Conservation (phyloP, 306 rosid species). For the Mucuna pruriens region DNA sequence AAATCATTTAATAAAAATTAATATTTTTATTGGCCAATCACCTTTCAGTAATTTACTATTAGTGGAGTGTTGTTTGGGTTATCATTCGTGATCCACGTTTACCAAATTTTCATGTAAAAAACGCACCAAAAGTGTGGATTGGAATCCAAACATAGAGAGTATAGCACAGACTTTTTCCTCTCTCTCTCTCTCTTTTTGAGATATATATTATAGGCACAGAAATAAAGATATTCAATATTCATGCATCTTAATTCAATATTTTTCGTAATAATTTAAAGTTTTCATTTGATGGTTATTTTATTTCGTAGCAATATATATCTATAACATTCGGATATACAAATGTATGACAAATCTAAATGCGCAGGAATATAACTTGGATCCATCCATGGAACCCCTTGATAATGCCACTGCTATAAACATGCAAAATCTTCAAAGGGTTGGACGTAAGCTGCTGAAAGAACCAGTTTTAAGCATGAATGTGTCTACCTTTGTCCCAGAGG, state of each 20-base stretch:
- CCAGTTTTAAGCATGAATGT: constrained; percentile 47
- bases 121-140: no score
- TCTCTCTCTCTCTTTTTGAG: neutral
- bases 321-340: neutral
- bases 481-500: constrained; percentile 45
- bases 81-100: no score
- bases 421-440: constrained; percentile 54
- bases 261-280: neutral
- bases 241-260: neutral
- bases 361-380: constrained; percentile 62
- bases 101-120: no score
- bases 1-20: no score
- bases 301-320: neutral
- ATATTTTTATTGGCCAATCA: neutral
- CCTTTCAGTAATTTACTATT: neutral
- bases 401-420: constrained; percentile 45
- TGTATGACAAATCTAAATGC: neutral
- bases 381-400: constrained; percentile 38
- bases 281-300: neutral
- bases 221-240: neutral
- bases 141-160: no score
- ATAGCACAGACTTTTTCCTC: neutral
- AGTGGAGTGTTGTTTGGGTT: no score
- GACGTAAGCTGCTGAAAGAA: constrained; percentile 46
- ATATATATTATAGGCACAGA: neutral